Base-by-base conservation (phyloP, 148 eudicot species). In the Salicornia ramosissima region DNA sequence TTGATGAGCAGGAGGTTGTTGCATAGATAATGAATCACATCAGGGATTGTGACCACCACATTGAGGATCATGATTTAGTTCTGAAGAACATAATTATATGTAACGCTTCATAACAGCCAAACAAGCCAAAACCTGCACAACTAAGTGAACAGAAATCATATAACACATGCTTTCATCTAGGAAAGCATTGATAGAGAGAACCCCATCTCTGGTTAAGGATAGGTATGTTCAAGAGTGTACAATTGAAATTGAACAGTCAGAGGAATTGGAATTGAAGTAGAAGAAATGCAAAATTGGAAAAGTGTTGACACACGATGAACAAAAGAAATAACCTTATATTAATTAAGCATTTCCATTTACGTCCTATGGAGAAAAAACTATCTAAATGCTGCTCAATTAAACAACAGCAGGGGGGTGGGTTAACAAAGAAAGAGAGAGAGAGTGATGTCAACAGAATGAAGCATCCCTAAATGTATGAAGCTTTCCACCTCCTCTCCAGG, bases 401-500 rank as follows among this genome's bases (percentile, higher is more conserved):
- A 25, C 31, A 36, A 28, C 15, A 19, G 29, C n/a, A 30, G 26
- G 13, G 13, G 28, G 6, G 14, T 40, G 4, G 28, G 33, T 13
- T 25, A 11, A 39, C 11, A 24, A 18, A 56, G 34, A 58, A 18
- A 43, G 15, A 47, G 33, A 43, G 31, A 67, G 63, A 67, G 25
- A 21, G 21, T 5, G 10, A 13, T 13, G 19, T 46, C 50, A 24
- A 24, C 19, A 4, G 56, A 67, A 67, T 2, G 36, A 56, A 29
- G 46, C 70, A 46, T 55, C 64, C 46, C 54, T 75, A 59, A 45
- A 26, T 69, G 77, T 69, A 77, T 14, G 85, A 73, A 72, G 85
- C 77, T 86, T 79, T 87, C 96, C 89, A 86, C 74, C 82, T 87
- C 80, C 78, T 76, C 58, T 73, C 71, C 74, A 92, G 84, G 73